Evolutionary conservation across 805 yeast species (phyloP), one percentile per base, ranked within the genome.

Genomic region (Saccharomycopsis fermentans): DNA sequence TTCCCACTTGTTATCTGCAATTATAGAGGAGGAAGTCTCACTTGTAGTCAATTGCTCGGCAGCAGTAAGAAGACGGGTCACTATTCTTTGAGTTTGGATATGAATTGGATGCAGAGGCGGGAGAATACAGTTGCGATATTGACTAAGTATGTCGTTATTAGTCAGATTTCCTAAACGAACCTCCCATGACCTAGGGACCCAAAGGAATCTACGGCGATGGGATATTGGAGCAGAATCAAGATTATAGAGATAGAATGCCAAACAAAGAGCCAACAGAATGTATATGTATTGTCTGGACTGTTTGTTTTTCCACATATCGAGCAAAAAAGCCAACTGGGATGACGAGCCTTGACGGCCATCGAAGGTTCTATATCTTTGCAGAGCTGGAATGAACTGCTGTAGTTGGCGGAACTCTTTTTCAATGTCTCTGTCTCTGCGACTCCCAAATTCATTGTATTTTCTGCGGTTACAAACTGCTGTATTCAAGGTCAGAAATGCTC

Each of bases 211-310:
- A 34, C 66, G 72, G 55, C 98, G 74, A 35, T 83, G 81, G 1
- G 96, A 83, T 27, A 85, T 84, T 0, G 97, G 97, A 0, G 96
- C 96, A 63, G 80, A 80, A 63, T 90, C 87, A 34, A 88, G 73
- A 63, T 84, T 57, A 35, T 35, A 40, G 27, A 59, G 12, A 11
- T 54, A 58, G 39, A 56, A 58, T 11, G 50, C 50, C 24, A 43
- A 26, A 43, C 50, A 43, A 19, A 43, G n/a, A 1, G 50, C 50
- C 14, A 43, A 21, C 27, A 43, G 29, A 11, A 21, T 11, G 29
- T 21, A 43, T 9, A 43, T 43, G 50, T 43, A 43, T 16, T 21
- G 50, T 21, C 50, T 19, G 32, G 50, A 43, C 29, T 43, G 50
- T 14, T 43, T 43, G 50, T 43, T 43, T 43, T 8, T 27, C 50